Evolutionary conservation across 257 asterid species (phyloP), one percentile per base, ranked within the genome.

Genomic region (Nicotiana sylvestris): DNA sequence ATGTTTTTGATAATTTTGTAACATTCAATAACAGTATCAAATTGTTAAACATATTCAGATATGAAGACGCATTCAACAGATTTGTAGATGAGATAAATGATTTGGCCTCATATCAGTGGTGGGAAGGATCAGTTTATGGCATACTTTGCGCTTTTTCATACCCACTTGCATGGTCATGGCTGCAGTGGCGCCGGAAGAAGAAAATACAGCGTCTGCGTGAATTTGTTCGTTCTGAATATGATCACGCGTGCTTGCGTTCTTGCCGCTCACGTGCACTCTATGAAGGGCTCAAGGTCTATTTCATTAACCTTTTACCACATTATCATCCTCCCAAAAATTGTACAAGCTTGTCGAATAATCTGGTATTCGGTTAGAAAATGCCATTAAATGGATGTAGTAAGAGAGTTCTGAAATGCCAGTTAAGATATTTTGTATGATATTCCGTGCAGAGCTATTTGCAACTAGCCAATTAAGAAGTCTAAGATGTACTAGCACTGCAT

Each of bases 261-360:
- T 93, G 97, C 87, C 97, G 98, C 82, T 94, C 98, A 61, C 94
- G 98, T 82, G 98, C 97, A 85, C 93, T 94, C 67, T 93, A 94
- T 76, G 97, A 94, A 89, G 98, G 98, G 81, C 87, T 94, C 83
- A 94, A 94, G 95, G 98, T 94, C 78, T 72, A 82, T 60, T 61
- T 66, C 27, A 76, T 57, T 72, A 62, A 35, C 37, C 77, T 81
- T 77, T 87, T 21, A 49, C 53, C 83, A 49, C 65, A 79, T 35
- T 69, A 39, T 66, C 17, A 21, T 5, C 17, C 69, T 74, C 81
- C n/a, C 61, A 29, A 13, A 30, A 76, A 67, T 43, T 62, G 58
- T 57, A 17, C n/a, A 81, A 15, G 21, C 56, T 58, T 51, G 57
- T 70, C 25, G 35, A 51, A 8, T 21, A 72, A 72, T 43, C 78